Conservation (phyloP, 2,329 filamentous ascomycete genomes). For the Talaromyces sp. region DNA sequence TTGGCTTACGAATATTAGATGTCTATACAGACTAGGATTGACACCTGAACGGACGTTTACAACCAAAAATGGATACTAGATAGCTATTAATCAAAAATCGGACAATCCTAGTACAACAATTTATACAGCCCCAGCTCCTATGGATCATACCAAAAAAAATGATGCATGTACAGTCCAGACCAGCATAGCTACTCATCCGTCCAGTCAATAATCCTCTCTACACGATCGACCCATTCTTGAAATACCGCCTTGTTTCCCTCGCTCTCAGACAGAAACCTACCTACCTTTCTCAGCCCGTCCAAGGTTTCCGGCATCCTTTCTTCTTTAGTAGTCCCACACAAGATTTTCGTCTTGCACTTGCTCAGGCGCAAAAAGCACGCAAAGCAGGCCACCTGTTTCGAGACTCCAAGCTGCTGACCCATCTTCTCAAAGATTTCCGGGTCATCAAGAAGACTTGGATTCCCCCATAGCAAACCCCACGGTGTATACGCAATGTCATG, state of each 20-base stretch:
- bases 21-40: no score
- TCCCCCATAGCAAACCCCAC: slow-evolving; percentile 10
- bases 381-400: slow-evolving; percentile 4
- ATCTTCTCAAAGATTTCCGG: not conserved
- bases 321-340: slow-evolving; percentile 6
- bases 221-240: not conserved
- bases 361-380: not conserved
- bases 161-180: no score
- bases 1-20: no score
- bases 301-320: slow-evolving; percentile 5
- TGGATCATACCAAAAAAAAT: no score
- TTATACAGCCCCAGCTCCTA: no score
- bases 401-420: not conserved
- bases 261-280: not conserved
- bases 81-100: no score
- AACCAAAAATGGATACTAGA: no score
- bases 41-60: no score
- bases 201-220: not conserved
- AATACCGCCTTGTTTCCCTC: not conserved
- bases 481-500: slow-evolving; percentile 1
- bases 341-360: not conserved
- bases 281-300: not conserved
- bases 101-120: no score
- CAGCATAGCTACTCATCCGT: not conserved
- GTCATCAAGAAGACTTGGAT: slow-evolving; percentile 3